phyloP scores from a whole-genome alignment of 2,329 filamentous ascomycete genomes.

The Aspergillus intermedius region DNA sequence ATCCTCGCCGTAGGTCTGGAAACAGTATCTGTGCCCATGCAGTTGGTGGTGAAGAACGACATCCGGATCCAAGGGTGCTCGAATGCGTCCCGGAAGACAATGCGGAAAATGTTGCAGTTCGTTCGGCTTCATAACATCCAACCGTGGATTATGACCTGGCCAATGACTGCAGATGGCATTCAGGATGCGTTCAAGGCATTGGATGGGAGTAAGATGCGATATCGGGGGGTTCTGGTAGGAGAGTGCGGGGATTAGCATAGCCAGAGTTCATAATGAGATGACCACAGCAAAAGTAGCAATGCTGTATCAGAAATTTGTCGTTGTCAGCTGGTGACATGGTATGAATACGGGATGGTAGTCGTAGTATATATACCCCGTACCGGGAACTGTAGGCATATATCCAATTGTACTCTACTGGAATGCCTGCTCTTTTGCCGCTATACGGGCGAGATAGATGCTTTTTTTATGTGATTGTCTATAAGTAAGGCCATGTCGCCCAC shows the following conservation, averaged over 20 bases:
- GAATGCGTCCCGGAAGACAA: conserved; percentile 55
- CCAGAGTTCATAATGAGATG: not conserved
- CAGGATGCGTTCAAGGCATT: conserved; percentile 42
- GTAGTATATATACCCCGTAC: no score
- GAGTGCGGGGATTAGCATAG: conserved; percentile 10
- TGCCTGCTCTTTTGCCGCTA: no score
- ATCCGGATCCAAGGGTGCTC: conserved; percentile 57
- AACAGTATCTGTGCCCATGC: conserved; percentile 15
- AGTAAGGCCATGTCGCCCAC: no score
- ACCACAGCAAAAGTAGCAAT: no score
- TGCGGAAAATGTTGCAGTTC: conserved; percentile 60
- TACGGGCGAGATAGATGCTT: no score
- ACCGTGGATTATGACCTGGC: conserved; percentile 59
- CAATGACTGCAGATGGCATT: conserved; percentile 46
- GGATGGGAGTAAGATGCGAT: conserved; percentile 40
- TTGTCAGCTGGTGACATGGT: no score
- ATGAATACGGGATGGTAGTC: no score
- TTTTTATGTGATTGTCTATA: no score
- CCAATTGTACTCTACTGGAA: no score
- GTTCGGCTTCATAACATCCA: conserved; percentile 53
- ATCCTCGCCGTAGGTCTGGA: conserved; percentile 16
- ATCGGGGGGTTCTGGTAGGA: conserved; percentile 39
- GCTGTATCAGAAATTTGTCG: no score
- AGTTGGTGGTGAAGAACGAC: conserved; percentile 51
- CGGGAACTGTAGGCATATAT: no score